A percentile compares a stretch with the other conserved stretches of the same genome.
Conservation (phyloP, 495 filamentous ascomycete genomes). For the Rostrohypoxylon terebratum region DNA sequence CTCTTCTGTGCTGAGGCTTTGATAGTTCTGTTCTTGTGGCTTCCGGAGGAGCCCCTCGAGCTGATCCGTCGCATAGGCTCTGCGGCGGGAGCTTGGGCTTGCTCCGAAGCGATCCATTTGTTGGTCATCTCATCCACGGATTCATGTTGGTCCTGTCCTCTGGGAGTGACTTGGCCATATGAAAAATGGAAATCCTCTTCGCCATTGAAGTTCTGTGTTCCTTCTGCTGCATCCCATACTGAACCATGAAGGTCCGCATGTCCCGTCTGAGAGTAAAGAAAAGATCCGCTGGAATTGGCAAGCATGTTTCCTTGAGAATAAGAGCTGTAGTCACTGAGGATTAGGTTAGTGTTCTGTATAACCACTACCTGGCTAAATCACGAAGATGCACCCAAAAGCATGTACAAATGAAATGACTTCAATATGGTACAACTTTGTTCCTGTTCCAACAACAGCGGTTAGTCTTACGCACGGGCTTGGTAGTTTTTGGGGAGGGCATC, state of each 20-base stretch:
- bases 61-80: constrained; percentile 63
- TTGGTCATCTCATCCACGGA: constrained; percentile 59
- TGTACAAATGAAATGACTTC: constrained; percentile 51
- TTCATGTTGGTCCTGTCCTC: constrained; percentile 59
- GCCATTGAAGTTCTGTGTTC: constrained; percentile 65
- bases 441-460: constrained; percentile 48
- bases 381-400: constrained; percentile 45
- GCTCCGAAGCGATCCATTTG: constrained; percentile 56
- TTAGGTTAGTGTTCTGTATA: constrained; percentile 64
- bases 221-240: constrained; percentile 65
- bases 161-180: constrained; percentile 63
- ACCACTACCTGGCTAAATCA: constrained; percentile 52
- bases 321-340: constrained; percentile 64
- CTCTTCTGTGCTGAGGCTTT: constrained; percentile 60
- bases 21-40: constrained; percentile 61
- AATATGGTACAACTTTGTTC: constrained; percentile 64
- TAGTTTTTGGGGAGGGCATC: constrained; percentile 38
- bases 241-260: constrained; percentile 62
- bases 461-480: constrained; percentile 42
- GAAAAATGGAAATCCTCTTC: constrained; percentile 63
- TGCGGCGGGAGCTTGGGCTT: constrained; percentile 48
- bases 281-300: constrained; percentile 61
- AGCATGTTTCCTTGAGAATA: constrained; percentile 60
- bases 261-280: constrained; percentile 67
- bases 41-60: constrained; percentile 61